These are phyloP conservation scores for Penicillium cinerascens DNA, from an alignment of 495 filamentous ascomycete species.

Conservation along the genomic window DNA sequence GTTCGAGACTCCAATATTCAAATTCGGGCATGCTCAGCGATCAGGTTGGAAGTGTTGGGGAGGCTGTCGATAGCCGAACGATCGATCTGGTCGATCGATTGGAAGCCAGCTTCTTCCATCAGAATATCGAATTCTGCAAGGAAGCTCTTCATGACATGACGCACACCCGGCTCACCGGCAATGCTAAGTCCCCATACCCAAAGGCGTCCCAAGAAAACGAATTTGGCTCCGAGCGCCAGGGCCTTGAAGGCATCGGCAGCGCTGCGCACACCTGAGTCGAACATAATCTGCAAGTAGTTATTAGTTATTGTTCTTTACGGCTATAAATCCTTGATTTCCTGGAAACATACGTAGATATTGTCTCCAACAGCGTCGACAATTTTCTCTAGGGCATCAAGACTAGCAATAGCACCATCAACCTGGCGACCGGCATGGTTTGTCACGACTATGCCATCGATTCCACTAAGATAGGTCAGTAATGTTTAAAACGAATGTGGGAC, in stretches of 20 bases:
- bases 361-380: slow-evolving; percentile 54
- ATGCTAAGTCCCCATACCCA: slow-evolving; percentile 62
- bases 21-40: neutral
- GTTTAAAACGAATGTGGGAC: slow-evolving; percentile 28
- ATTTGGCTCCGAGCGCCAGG: slow-evolving; percentile 59
- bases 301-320: neutral
- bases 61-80: slow-evolving; percentile 14
- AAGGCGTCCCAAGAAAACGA: slow-evolving; percentile 60
- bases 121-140: slow-evolving; percentile 65
- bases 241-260: slow-evolving; percentile 61
- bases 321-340: too few relatives aligned
- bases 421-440: slow-evolving; percentile 60
- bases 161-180: slow-evolving; percentile 57
- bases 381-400: slow-evolving; percentile 58
- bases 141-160: slow-evolving; percentile 62
- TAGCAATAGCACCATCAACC: slow-evolving; percentile 58
- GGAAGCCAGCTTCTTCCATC: slow-evolving; percentile 61
- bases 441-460: slow-evolving; percentile 60
- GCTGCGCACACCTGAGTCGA: slow-evolving; percentile 57
- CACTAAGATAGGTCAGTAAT: slow-evolving; percentile 49
- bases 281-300: slow-evolving; percentile 41
- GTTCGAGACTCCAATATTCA: neutral
- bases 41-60: slow-evolving; percentile 4
- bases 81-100: slow-evolving; percentile 10
- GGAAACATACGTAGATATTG: slow-evolving; percentile 33